phyloP scores from a whole-genome alignment of 306 rosid genomes.

The Quercus mongolica region DNA sequence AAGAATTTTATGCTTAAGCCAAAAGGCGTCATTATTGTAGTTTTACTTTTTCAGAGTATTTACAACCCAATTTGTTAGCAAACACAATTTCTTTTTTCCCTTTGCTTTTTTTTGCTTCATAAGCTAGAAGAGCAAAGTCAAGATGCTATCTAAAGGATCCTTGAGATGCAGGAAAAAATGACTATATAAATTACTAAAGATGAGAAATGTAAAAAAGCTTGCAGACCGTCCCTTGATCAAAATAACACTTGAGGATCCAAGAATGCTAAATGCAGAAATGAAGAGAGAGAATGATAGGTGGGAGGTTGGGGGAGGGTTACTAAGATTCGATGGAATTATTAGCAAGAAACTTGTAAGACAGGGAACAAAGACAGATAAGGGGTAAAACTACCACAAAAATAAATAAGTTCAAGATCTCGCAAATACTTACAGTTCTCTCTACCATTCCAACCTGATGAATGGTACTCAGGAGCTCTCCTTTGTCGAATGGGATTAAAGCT shows the following conservation, averaged over 20 bases:
- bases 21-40: neutral
- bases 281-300: neutral
- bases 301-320: neutral
- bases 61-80: neutral
- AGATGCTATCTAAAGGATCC: too few species aligned
- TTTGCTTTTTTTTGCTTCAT: too few species aligned
- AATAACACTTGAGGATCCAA: neutral
- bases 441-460: conserved; percentile 95
- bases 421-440: conserved; percentile 76
- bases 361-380: neutral
- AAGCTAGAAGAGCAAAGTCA: too few species aligned
- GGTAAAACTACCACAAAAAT: neutral
- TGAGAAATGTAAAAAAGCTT: too few species aligned
- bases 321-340: neutral
- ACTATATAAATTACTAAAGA: too few species aligned
- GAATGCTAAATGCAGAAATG: neutral
- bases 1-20: neutral
- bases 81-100: neutral
- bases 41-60: neutral
- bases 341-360: neutral
- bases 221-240: neutral
- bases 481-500: conserved; percentile 90
- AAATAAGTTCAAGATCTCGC: neutral
- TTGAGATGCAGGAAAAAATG: too few species aligned
- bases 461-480: conserved; percentile 90